A percentile compares a stretch with the other conserved stretches of the same genome.
phyloP scores from a whole-genome alignment of 176 grass and related monocot species.

The Secale cereale region DNA sequence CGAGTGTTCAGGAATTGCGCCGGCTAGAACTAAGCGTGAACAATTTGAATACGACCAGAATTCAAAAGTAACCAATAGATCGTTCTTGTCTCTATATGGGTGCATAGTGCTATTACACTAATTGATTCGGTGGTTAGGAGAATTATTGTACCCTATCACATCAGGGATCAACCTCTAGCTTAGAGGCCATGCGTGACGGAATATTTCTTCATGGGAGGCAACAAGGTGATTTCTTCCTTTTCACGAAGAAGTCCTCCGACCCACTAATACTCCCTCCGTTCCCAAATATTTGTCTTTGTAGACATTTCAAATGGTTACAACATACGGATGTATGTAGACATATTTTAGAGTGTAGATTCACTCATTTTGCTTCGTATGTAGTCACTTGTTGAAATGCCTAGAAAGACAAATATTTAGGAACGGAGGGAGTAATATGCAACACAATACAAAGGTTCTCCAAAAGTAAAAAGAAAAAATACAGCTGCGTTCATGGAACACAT shows the following conservation, averaged over 20 bases:
- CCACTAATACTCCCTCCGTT: too few species aligned
- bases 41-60: not conserved
- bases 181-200: not conserved
- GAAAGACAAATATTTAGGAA: too few species aligned
- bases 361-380: too few species aligned
- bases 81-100: not conserved
- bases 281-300: too few species aligned
- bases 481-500: not conserved
- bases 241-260: not conserved
- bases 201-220: not conserved
- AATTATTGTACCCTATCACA: not conserved
- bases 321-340: too few species aligned
- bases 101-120: not conserved
- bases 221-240: not conserved
- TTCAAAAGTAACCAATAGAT: not conserved
- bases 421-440: too few species aligned
- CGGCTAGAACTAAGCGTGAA: not conserved
- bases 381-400: too few species aligned
- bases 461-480: not conserved
- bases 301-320: too few species aligned
- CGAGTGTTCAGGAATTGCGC: too few species aligned
- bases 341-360: too few species aligned
- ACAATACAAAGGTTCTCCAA: not conserved
- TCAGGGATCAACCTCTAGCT: not conserved
- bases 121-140: not conserved